Base-by-base conservation (phyloP, 2,329 filamentous ascomycete species). In the Arachnopeziza araneosa region DNA sequence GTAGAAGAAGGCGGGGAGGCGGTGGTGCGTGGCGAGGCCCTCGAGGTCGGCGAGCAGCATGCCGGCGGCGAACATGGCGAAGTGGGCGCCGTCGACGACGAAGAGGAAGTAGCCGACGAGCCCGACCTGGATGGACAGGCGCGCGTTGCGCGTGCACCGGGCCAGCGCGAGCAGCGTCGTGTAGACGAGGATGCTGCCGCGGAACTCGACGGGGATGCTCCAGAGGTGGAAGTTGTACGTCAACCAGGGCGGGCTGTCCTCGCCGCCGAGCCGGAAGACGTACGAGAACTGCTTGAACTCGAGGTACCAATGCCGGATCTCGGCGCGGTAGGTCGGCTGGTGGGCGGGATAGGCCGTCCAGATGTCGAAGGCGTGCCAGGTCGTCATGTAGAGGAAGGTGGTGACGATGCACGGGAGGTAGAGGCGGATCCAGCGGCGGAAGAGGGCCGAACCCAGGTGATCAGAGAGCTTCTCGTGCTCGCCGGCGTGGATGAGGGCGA, bases 211-310 rank as follows among this genome's bases (percentile, higher is more conserved):
- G 0, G 85, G 83, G 56, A 88, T 87, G 0, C 66, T 66, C 67
- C 68, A 66, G 81, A 86, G 84, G 62, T 87, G 85, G 44, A 77
- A 77, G 66, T 86, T 84, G 73, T 84, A 83, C 17, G 73, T 73
- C 56, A 85, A 77, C 76, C 83, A 86, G 17, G 82, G 79, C 7
- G 23, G 52, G 19, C 10, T 44, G 54, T 26, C 54, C 17, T 79
- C 74, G 1, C 80, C 81, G 4, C 83, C 83, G 6, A 77, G 77
- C 52, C 82, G 80, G 73, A 84, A 89, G 30, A 88, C 70, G 69
- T 86, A 89, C 70, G 80, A 88, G 73, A 86, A 89, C 70, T 87
- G 88, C 69, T 89, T 89, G 69, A 83, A 77, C 69, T 88, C 83
- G 61, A 57, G 30, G 56, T 71, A 70, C 66, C 68, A 72, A 14